Percentiles rank a stretch among this genome's conserved stretches.
phyloP scores from a whole-genome alignment of 1,139 yeast species.

The Suhomyces coccinellae region DNA sequence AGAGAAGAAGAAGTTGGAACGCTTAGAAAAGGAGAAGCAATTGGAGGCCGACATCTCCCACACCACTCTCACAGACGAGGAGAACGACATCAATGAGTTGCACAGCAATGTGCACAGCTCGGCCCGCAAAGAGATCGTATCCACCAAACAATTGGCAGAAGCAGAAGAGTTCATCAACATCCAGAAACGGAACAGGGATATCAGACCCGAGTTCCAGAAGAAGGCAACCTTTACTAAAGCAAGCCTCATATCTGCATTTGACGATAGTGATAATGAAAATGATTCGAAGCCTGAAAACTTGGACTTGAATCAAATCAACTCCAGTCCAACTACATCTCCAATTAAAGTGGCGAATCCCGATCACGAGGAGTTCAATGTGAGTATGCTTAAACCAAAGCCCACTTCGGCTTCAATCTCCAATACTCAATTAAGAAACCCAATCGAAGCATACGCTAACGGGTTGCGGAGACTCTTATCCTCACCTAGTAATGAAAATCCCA shows the following conservation, averaged over 20 bases:
- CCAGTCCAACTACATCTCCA: slow-evolving; percentile 43
- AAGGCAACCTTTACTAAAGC: slow-evolving; percentile 33
- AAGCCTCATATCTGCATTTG: slow-evolving; percentile 35
- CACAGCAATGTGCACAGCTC: slow-evolving; percentile 23
- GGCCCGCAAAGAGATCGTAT: slow-evolving; percentile 14
- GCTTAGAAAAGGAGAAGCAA: slow-evolving; percentile 23
- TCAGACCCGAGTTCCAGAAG: slow-evolving; percentile 36
- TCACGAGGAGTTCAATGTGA: slow-evolving; percentile 21
- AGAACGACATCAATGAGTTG: slow-evolving; percentile 33
- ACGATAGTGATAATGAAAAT: slow-evolving; percentile 30
- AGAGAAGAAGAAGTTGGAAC: slow-evolving; percentile 24
- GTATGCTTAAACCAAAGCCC: slow-evolving; percentile 15
- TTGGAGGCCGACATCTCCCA: slow-evolving; percentile 38
- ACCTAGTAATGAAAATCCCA: slow-evolving; percentile 18
- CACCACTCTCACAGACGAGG: slow-evolving; percentile 44
- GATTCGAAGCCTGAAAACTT: slow-evolving; percentile 12
- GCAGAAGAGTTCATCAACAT: slow-evolving; percentile 38
- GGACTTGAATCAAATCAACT: slow-evolving; percentile 14
- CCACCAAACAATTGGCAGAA: slow-evolving; percentile 32
- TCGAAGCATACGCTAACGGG: slow-evolving; percentile 38
- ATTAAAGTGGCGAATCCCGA: slow-evolving; percentile 13
- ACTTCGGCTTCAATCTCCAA: neutral
- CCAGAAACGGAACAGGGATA: slow-evolving; percentile 36
- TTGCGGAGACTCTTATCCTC: slow-evolving; percentile 30
- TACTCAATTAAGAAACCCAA: slow-evolving; percentile 27